These are phyloP conservation scores for Rhodotorula graminis DNA, from an alignment of 768 basidiomycete genomes.

Conservation along the genomic window DNA sequence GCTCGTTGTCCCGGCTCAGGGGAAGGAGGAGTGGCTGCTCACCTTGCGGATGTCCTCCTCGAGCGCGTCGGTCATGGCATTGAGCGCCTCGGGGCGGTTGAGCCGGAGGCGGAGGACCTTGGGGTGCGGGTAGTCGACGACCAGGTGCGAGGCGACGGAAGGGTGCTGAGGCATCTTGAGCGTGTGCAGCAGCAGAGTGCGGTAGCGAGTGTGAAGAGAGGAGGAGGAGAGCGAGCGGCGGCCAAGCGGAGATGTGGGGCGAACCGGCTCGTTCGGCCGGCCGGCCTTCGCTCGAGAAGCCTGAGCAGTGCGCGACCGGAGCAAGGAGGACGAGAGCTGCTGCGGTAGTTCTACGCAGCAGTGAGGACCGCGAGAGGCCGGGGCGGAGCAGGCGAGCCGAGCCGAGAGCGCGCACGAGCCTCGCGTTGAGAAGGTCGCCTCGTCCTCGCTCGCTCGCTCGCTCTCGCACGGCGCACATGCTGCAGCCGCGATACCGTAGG, in stretches of 20 bases:
- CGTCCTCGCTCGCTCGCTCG: not conserved
- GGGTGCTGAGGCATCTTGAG: not conserved
- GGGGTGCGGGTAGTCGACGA: conserved; percentile 48
- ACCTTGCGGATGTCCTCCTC: conserved; percentile 28
- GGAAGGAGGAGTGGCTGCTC: not conserved
- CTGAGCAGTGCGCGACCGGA: too few species aligned
- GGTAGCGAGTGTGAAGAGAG: not conserved
- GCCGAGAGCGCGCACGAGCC: not conserved
- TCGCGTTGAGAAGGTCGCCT: not conserved
- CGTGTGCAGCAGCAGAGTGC: too few species aligned
- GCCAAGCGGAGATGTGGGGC: too few species aligned
- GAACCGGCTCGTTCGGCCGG: too few species aligned
- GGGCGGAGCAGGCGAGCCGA: too few species aligned
- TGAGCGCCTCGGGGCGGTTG: conserved; percentile 67
- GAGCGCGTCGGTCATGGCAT: conserved; percentile 62
- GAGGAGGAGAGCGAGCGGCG: not conserved
- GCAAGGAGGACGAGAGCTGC: too few species aligned
- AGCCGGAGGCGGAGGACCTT: conserved; percentile 58
- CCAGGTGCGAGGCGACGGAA: conserved; percentile 28
- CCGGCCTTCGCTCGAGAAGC: too few species aligned
- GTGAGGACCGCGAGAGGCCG: too few species aligned
- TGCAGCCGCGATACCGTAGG: not conserved
- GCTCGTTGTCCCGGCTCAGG: not conserved
- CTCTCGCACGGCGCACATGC: too few species aligned
- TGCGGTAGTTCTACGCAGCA: too few species aligned